Evolutionary conservation across 164 flowering plant genomes (phyloP), one percentile per base, ranked within the genome.

Genomic region (Houttuynia cordata): DNA sequence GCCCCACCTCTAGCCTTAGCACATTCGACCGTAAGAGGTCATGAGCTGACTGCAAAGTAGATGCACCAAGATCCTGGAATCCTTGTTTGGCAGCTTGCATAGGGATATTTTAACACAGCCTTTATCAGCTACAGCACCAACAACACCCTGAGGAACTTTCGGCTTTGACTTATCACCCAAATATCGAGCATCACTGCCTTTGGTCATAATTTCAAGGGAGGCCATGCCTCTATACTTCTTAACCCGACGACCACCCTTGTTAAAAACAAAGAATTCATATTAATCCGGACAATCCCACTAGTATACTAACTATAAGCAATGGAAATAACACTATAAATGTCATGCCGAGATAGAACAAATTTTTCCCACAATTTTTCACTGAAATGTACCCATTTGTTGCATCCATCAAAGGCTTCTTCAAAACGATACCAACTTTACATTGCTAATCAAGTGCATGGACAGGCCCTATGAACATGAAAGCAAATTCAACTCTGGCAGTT

Each of bases 21-120:
- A 70, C 72, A 13, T 69, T 70, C 34, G 96, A 80, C 66, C 82
- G 73, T 69, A 88, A 70, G 51, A 87, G 79, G 13, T 84, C 78
- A 66, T 92, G 96, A 66, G 90, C 97, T 53, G 88, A 77, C 60
- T 74, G 76, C 45, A 89, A 23, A 54, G 90, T 83, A 1, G 80
- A 75, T 53, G 93, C 97, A 49, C 98, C 97, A 65, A 92, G 86
- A 75, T 92, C 98, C 72, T 89, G 98, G 66, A 92, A 84, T 20
- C 98, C 97, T 79, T 92, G 97, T 71, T 83, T 92, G 22, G 89
- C 98, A 13, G 97, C 96, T 68, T 92, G 97, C 93, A 87, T 83
- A 37, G 97, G 97, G 24, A 89, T 68, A 82, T 72, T 81, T 87
- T 41, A 87, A 60, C 10, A 87, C 82, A 92, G 37, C 98, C 97